Evolutionary conservation across 345 rosid genomes (phyloP), one percentile per base, ranked within the genome.

Genomic region (Citropsis articulata): DNA sequence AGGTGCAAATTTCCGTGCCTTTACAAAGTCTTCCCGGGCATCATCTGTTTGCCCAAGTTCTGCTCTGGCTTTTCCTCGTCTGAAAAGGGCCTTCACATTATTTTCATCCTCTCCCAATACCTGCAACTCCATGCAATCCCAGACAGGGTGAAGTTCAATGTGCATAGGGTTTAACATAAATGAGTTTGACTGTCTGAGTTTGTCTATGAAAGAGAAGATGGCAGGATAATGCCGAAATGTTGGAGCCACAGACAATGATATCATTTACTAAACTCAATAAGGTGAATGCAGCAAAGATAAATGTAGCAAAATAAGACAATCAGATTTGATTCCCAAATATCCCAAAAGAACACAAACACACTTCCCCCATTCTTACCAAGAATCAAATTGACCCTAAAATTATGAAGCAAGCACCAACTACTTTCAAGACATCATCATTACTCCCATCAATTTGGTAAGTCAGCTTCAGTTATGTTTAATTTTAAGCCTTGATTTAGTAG

Each of bases 31-130:
- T 78, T 94, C 97, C 28, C 90, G 91, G 8, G 98, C 97, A 75
- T 94, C 91, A 64, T 94, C 99, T 33, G 90, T 87, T 80, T 94
- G 99, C 75, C 99, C 98, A 33, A 96, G 97, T 81, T 96, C 98
- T 38, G 95, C 86, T 81, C 86, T 89, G 0, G 98, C 97, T 82
- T 92, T 96, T 36, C 99, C 99, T 78, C 98, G 88, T 75, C 99
- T 94, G 82, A 92, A 94, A 80, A 93, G 64, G 5, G 99, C 99
- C 81, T 96, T 96, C 6, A 83, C 92, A 59, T 92, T 96, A 84
- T 90, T 91, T 72, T 93, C 98, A 74, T 96, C 97, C 88, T 95
- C 99, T 13, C 89, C 79, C 78, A 95, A 84, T 24, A 90, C 99
- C 99, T 95, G 87, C 12, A 53, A 73, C 28, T 45, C 53, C 70